Evolutionary conservation across 768 basidiomycete genomes (phyloP), one percentile per base, ranked within the genome.

Genomic region (Pisolithus microcarpus): DNA sequence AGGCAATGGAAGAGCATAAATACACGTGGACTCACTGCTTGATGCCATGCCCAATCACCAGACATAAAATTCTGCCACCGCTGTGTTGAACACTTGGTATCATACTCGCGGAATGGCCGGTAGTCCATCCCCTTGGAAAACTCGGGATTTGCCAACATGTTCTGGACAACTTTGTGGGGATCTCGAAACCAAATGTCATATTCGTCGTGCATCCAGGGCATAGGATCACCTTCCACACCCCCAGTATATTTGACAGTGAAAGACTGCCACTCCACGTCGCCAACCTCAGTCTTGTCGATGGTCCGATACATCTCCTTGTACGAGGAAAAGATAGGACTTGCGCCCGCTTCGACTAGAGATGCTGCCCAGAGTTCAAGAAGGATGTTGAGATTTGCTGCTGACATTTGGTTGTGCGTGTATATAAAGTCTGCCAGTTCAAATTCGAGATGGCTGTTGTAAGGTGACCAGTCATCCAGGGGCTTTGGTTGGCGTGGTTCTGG

Each of bases 1-100:
- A 30, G 30, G 10, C 30, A 10, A 30, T 9, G 8, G 30, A 28
- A 30, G 30, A 30, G 8, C 1, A 42, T 53, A 8, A 9, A 15
- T 5, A 15, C 19, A 40, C 3, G 10, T 5, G 4, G 18, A 43
- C 49, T 36, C 43, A 61, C 61, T 24, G 54, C 52, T 47, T 61
- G 43, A 18, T 19, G n/a, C 54, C 56, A 61, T 6, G 49, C 48
- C 59, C 58, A 61, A 34, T 57, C 37, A 16, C 31, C 40, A 7
- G 49, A 50, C 49, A 50, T 50, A 18, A 50, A 50, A 31, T 50
- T 39, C 5, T 42, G 49, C 38, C 49, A 50, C 4, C 34, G 45
- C 7, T 19, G 11, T 7, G n/a, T 40, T 21, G n/a, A 40, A 21
- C 3, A 6, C 39, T 40, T 40, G 1, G 9, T 21, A 40, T 40